Percentiles rank a stretch among this genome's conserved stretches.
phyloP scores from a whole-genome alignment of 331 rosid species.

The Rhamnella rubrinervis region DNA sequence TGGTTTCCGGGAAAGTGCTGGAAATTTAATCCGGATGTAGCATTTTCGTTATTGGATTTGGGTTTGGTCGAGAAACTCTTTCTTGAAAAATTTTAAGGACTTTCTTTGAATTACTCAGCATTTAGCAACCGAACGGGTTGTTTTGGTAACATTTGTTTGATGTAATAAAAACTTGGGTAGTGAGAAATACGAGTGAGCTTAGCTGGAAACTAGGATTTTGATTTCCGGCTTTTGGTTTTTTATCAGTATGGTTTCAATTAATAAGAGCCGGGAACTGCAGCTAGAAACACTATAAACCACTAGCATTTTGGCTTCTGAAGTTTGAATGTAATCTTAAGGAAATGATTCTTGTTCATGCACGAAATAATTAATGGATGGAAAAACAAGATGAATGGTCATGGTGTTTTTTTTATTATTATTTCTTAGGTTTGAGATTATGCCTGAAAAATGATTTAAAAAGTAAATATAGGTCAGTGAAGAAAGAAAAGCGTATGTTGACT shows the following conservation, averaged over 20 bases:
- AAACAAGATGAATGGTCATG: no score
- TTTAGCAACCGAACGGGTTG: conserved; percentile 1
- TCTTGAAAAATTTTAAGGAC: not conserved
- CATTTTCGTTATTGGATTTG: not conserved
- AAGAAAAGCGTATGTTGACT: not conserved
- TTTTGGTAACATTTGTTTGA: not conserved
- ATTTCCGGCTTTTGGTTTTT: not conserved
- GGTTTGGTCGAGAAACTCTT: not conserved
- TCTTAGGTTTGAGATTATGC: not conserved
- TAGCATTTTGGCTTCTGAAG: not conserved
- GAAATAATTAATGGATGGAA: no score
- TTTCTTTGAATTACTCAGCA: not conserved
- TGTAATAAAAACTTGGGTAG: not conserved
- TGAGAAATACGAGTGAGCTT: not conserved
- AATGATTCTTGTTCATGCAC: no score
- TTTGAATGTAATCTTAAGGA: not conserved
- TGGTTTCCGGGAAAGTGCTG: not conserved
- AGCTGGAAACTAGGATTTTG: not conserved
- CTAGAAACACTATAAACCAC: no score
- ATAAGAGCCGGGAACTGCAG: not conserved
- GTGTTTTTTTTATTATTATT: no score
- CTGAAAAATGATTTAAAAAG: no score
- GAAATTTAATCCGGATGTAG: not conserved
- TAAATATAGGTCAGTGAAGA: not conserved
- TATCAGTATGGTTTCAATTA: not conserved